Evolutionary conservation across 176 grass and related monocot species (phyloP), one percentile per base, ranked within the genome.

Genomic region (Ensete glaucum): DNA sequence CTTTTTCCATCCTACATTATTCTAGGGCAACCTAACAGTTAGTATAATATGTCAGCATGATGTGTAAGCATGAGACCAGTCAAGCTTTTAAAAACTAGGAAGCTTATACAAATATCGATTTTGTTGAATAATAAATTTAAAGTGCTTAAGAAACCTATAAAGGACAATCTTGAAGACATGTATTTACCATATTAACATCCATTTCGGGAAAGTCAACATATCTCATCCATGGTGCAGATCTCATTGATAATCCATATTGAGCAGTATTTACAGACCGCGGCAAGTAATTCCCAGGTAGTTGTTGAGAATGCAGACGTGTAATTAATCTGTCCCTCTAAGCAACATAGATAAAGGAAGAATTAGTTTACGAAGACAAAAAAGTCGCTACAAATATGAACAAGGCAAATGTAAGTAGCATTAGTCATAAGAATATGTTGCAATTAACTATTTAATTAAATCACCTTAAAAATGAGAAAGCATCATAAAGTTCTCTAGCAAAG

Each of bases 401-500:
- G 4, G 17, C 17, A 16, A 5, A 14, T 58, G 6, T 20, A 60
- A 60, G 57, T 9, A n/a, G 17, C 57, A 20, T 4, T 7, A 60
- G 57, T 60, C 34, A 43, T 43, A 43, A 43, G 34, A 43, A 43
- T 60, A 60, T 15, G 17, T 60, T 60, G 16, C 57, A 15, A 60
- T 8, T 3, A n/a, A 60, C 14, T 15, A 60, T 21, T 5, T 20
- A 60, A n/a, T 60, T 60, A 60, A 60, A 60, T 60, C 57, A n/a
- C 17, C 15, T 19, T 20, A n/a, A 2, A 60, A 60, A 60, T 8
- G n/a, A 20, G 57, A 60, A 7, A 60, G 57, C 5, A 60, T 19
- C 57, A n/a, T 60, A 60, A 60, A 60, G 57, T 43, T 43, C 55
- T 58, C 57, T 60, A 60, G 57, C 57, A 60, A 60, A 60, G 57